Conservation (phyloP, 2,329 filamentous ascomycete genomes). For the Gliomastix tumulicola region DNA sequence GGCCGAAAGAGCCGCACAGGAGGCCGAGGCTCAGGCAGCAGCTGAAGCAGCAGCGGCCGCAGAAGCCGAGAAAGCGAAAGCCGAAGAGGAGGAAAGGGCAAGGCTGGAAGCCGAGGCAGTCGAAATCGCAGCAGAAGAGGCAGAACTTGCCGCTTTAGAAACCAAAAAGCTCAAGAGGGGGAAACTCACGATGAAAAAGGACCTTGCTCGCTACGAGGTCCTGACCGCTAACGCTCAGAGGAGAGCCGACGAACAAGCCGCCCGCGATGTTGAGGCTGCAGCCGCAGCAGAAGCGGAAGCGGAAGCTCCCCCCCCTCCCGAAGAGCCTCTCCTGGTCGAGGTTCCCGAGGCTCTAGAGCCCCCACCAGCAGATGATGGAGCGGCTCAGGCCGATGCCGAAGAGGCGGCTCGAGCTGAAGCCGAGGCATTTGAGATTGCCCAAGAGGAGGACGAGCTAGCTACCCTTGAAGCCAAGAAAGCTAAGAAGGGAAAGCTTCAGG, state of each 20-base stretch:
- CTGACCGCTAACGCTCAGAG: neutral
- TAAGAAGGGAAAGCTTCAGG: slow-evolving; percentile 14
- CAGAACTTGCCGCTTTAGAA: slow-evolving; percentile 16
- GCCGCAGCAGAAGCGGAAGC: slow-evolving; percentile 16
- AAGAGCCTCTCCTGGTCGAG: slow-evolving; percentile 11
- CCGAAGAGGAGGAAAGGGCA: slow-evolving; percentile 19
- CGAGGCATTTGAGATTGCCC: slow-evolving; percentile 13
- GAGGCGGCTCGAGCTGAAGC: slow-evolving; percentile 17
- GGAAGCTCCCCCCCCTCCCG: slow-evolving; percentile 13
- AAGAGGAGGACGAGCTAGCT: slow-evolving; percentile 13
- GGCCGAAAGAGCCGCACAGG: slow-evolving; percentile 14
- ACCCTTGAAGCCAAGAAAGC: slow-evolving; percentile 19
- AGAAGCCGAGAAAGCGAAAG: slow-evolving; percentile 27
- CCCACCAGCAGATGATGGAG: slow-evolving; percentile 11
- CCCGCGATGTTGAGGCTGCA: slow-evolving; percentile 15
- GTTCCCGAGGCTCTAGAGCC: slow-evolving; percentile 14
- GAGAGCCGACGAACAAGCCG: slow-evolving; percentile 6
- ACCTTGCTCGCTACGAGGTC: neutral
- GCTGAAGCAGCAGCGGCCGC: slow-evolving; percentile 16
- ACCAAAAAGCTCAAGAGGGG: slow-evolving; percentile 26
- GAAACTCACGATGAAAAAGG: slow-evolving; percentile 11
- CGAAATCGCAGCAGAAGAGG: slow-evolving; percentile 14
- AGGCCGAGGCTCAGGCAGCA: slow-evolving; percentile 18
- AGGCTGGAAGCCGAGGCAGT: slow-evolving; percentile 5
- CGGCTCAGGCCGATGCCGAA: slow-evolving; percentile 14